These are phyloP conservation scores for Plasmodium vivax DNA, from an alignment of 169 alveolate genomes.

Conservation along the genomic window DNA sequence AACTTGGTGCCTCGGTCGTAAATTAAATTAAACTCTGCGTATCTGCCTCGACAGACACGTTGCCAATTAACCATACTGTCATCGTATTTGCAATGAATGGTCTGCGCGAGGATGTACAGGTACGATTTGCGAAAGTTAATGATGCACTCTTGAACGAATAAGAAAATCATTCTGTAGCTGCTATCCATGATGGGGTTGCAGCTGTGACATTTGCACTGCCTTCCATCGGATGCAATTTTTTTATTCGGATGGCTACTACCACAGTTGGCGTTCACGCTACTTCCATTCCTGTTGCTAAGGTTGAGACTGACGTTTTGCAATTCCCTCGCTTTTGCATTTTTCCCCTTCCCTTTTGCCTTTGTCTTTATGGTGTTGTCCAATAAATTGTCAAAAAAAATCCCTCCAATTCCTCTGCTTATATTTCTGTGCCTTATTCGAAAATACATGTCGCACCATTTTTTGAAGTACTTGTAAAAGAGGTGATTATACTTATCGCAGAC, in stretches of 20 bases:
- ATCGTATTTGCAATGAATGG: constrained; percentile 80
- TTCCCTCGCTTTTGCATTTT: constrained; percentile 3
- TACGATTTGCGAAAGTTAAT: constrained; percentile 76
- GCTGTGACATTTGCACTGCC: constrained; percentile 50
- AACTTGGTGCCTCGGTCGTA: constrained; percentile 91
- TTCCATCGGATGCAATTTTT: not conserved
- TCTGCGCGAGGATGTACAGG: constrained; percentile 81
- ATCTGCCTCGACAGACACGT: constrained; percentile 90
- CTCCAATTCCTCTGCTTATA: constrained; percentile 92
- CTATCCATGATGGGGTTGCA: constrained; percentile 66
- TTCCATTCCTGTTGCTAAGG: not conserved
- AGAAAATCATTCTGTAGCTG: constrained; percentile 50
- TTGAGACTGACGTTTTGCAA: not conserved
- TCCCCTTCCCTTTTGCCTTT: constrained; percentile 2
- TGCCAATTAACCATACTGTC: constrained; percentile 88
- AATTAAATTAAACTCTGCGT: constrained; percentile 89
- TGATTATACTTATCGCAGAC: constrained; percentile 83
- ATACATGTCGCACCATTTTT: constrained; percentile 89
- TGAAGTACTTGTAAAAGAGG: constrained; percentile 84
- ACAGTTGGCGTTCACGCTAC: not conserved
- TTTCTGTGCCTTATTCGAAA: constrained; percentile 86
- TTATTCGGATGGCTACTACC: not conserved
- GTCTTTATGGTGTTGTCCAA: constrained; percentile 67
- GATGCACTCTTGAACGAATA: constrained; percentile 71
- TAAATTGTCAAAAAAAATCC: constrained; percentile 91